Percentiles rank a stretch among this genome's conserved stretches.
These are phyloP conservation scores for Decorospora gaudefroyi DNA, from an alignment of 2,329 filamentous ascomycete genomes.

Conservation along the genomic window DNA sequence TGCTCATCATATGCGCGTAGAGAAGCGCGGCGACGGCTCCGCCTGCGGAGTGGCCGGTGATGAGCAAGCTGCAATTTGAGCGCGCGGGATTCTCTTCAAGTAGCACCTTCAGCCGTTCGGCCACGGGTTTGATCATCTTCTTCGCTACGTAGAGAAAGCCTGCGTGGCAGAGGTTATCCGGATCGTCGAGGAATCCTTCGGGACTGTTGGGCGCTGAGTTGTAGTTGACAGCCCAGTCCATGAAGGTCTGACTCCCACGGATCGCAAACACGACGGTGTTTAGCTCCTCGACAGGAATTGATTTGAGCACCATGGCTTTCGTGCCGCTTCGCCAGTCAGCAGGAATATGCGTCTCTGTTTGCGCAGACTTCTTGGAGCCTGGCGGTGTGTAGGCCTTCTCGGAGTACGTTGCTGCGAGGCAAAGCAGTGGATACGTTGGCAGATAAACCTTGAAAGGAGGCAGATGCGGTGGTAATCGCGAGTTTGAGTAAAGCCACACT, in stretches of 20 bases:
- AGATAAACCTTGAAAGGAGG: constrained; percentile 73
- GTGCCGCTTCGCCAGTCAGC: constrained; percentile 75
- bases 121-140: constrained; percentile 75
- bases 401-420: constrained; percentile 77
- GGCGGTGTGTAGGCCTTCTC: constrained; percentile 69
- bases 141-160: constrained; percentile 78
- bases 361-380: constrained; percentile 60
- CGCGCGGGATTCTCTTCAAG: constrained; percentile 72
- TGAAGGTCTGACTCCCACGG: constrained; percentile 76
- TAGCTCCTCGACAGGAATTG: constrained; percentile 74
- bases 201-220: constrained; percentile 70
- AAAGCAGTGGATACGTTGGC: constrained; percentile 75
- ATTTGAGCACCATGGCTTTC: constrained; percentile 85
- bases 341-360: constrained; percentile 70
- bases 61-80: constrained; percentile 69
- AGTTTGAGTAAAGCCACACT: constrained; percentile 78
- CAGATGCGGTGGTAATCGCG: constrained; percentile 69
- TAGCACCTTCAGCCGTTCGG: constrained; percentile 68
- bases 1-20: constrained; percentile 78
- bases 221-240: constrained; percentile 87
- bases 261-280: constrained; percentile 83
- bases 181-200: constrained; percentile 73
- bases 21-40: constrained; percentile 80
- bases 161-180: constrained; percentile 75
- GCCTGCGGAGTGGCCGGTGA: constrained; percentile 85